phyloP scores from a whole-genome alignment of 208 protist genomes.

The Leishmania mexicana region DNA sequence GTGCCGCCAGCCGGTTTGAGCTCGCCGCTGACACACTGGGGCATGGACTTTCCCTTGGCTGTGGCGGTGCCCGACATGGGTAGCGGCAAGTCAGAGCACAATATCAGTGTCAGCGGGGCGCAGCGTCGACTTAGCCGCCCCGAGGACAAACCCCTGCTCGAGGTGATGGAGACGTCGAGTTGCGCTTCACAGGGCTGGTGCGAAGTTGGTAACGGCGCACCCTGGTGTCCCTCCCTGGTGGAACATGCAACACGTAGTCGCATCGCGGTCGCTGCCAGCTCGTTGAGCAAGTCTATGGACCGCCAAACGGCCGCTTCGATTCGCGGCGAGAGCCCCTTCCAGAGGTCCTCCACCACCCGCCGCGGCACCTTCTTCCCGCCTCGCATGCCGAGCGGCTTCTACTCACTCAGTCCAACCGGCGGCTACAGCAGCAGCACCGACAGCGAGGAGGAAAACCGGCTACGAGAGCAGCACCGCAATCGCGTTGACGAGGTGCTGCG shows the following conservation, averaged over 20 bases:
- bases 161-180: conserved; percentile 37
- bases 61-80: conserved; percentile 3
- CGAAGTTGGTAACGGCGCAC: background rate
- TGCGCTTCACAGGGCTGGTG: conserved; percentile 17
- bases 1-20: conserved; percentile 1
- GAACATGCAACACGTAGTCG: background rate
- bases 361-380: background rate
- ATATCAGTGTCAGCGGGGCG: conserved; percentile 5
- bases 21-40: background rate
- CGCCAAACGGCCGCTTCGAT: background rate
- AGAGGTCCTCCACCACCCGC: background rate
- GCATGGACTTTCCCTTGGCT: background rate
- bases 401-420: conserved; percentile 30
- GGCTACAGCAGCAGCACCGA: conserved; percentile 12
- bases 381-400: conserved; percentile 7
- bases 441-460: conserved; percentile 11
- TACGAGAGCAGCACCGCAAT: conserved; percentile 29
- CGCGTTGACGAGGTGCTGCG: conserved; percentile 32
- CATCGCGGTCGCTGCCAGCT: background rate
- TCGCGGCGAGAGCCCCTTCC: background rate
- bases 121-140: conserved; percentile 20
- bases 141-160: conserved; percentile 24
- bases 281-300: background rate
- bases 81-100: conserved; percentile 5
- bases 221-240: background rate